Base-by-base conservation (phyloP, 345 rosid species). In the Eucalyptus victrix region DNA sequence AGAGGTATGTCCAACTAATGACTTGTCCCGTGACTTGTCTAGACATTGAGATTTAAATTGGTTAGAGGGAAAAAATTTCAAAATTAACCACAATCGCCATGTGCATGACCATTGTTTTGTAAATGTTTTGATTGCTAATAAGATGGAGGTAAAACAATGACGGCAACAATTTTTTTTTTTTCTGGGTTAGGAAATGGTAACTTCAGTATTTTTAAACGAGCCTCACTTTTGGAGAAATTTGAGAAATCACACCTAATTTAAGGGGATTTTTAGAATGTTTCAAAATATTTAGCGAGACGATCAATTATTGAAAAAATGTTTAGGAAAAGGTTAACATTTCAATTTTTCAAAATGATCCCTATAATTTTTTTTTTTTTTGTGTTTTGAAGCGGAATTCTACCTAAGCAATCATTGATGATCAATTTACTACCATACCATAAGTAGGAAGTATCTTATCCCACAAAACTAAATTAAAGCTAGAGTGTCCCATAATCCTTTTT, bases 31-130 rank as follows among this genome's bases (percentile, higher is more conserved):
- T 5, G 6, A 18, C 80, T 9, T 32, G 24, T 17, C 19, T 18
- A 32, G 23, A 67, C 23, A 8, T 5, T 12, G 44, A 18, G 12
- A 69, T 69, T 32, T 69, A 34, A 34, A 72, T 19, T 34, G 7
- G 24, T 37, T 19, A 9, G 8, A 19, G 45, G 81, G 13, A 3
- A 10, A 18, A 72, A 34, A 5, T 17, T 67, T 5, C 13, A 16
- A 67, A 67, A 8, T 0, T 69, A 17, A 7, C 24, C 15, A 2
- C 4, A 21, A 7, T 14, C 23, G 5, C 14, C 13, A 17, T 5
- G 6, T 34, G 42, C 80, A 16, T 0, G 4, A 10, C 40, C 2
- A 1, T 19, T 2, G 13, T 9, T 19, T 4, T 3, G 14, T 37
- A 18, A 19, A 72, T 72, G 23, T 72, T 34, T 72, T 3, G 28